Evolutionary conservation across 305 asterid genomes (phyloP), one percentile per base, ranked within the genome.

Genomic region (Monarda citriodora): DNA sequence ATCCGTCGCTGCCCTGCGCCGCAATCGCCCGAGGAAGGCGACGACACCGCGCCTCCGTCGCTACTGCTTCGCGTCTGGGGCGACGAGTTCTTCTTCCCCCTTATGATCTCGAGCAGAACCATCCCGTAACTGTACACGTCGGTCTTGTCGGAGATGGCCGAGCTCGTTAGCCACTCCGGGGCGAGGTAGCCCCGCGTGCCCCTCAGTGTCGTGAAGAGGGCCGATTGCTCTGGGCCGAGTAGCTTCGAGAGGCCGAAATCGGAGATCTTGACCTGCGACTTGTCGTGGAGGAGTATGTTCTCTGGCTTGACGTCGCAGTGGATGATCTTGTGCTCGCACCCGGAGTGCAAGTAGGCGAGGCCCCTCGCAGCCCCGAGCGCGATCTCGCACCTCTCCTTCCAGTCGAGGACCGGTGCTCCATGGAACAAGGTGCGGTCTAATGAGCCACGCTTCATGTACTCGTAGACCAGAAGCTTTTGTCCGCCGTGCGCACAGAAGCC

Each of bases 191-290:
- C 97, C 2, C 95, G 80, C 5, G 95, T 90, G 31, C 97, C 97
- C 42, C 97, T 74, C 74, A 90, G 58, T 0, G 97, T 87, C 12
- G 96, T 90, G 68, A 87, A 78, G 17, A 76, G 61, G 42, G 84
- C 81, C 3, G 96, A 87, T 21, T 87, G 77, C 68, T 90, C 96
- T 1, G 87, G 82, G 32, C 68, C 83, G 15, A 90, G 79, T 18
- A 90, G 87, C 80, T 87, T 90, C 5, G 97, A 87, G 50, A 90
- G 83, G 65, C 97, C 97, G 32, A 90, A 90, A 75, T 90, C 96
- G 25, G 97, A 90, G 48, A 90, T 67, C 47, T 90, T 85, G 26
- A 79, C 95, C 23, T 76, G 95, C 37, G 83, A 81, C 12, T 71
- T 65, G 38, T 83, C 79, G 21, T 87, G 85, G 32, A 90, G 77